Conservation (phyloP, 495 filamentous ascomycete species). For the Neurospora sp. region DNA sequence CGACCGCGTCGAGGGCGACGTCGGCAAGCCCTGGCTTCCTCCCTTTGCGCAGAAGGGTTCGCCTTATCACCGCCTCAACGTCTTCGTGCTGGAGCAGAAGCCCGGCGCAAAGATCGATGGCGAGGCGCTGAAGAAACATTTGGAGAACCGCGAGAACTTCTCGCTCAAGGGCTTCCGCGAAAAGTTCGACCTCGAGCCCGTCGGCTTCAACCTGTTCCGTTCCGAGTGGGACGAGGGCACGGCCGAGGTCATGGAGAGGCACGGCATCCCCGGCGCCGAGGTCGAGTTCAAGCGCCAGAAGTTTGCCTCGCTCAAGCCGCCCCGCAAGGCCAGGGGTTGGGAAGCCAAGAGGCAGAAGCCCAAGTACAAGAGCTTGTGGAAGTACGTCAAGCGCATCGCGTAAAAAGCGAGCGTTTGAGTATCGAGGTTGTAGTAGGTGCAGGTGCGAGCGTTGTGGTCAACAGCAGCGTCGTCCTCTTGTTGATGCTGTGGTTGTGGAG, state of each 20-base stretch:
- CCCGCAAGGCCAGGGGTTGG: slow-evolving; percentile 43
- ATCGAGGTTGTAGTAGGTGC: neutral
- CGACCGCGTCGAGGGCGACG: slow-evolving; percentile 30
- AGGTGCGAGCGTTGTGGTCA: neutral
- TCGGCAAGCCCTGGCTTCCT: slow-evolving; percentile 72
- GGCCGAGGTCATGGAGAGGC: slow-evolving; percentile 70
- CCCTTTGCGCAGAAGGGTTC: slow-evolving; percentile 80
- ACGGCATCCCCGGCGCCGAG: slow-evolving; percentile 63
- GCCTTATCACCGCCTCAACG: slow-evolving; percentile 77
- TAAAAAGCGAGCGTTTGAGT: neutral
- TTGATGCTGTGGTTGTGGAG: neutral
- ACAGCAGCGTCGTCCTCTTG: neutral
- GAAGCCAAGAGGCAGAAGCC: slow-evolving; percentile 44
- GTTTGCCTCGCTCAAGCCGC: slow-evolving; percentile 39
- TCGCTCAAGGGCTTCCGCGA: slow-evolving; percentile 60
- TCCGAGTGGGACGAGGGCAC: slow-evolving; percentile 82
- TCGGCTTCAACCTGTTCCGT: slow-evolving; percentile 82
- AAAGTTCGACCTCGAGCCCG: slow-evolving; percentile 55
- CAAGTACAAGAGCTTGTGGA: slow-evolving; percentile 45
- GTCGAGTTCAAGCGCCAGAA: slow-evolving; percentile 74
- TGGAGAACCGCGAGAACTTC: slow-evolving; percentile 49
- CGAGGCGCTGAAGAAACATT: slow-evolving; percentile 41
- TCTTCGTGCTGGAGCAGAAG: slow-evolving; percentile 78
- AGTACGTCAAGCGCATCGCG: slow-evolving; percentile 39
- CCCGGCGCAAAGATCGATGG: slow-evolving; percentile 50